phyloP scores from a whole-genome alignment of 2,329 filamentous ascomycete species.

The Microcera coccophila region DNA sequence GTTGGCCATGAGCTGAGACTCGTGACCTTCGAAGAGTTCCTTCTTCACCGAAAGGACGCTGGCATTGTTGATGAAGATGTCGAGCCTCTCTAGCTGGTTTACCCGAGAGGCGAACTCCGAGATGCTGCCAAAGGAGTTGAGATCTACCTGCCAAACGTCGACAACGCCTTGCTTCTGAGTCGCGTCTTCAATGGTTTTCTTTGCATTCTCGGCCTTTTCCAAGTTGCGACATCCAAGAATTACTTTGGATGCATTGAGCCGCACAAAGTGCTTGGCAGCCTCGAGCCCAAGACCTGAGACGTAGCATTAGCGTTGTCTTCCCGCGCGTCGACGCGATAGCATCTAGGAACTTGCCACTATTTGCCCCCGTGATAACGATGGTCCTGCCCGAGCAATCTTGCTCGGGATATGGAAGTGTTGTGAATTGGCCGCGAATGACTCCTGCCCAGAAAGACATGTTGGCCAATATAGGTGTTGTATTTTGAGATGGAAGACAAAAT shows the following conservation, averaged over 20 bases:
- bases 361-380: constrained; percentile 43
- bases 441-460: no score
- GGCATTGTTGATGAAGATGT: constrained; percentile 43
- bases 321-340: no score
- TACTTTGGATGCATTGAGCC: constrained; percentile 37
- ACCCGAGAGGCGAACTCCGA: constrained; percentile 34
- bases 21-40: constrained; percentile 36
- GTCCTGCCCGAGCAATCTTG: constrained; percentile 33
- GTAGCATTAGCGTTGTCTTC: neutral
- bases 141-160: constrained; percentile 45
- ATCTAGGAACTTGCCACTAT: constrained; percentile 25
- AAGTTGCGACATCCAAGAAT: constrained; percentile 41
- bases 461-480: no score
- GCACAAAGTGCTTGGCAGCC: constrained; percentile 38
- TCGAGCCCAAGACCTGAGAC: constrained; percentile 40
- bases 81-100: constrained; percentile 36
- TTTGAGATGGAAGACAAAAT: no score
- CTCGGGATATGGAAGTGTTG: constrained; percentile 28
- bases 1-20: constrained; percentile 44
- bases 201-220: constrained; percentile 40
- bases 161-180: constrained; percentile 25
- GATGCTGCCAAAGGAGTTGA: constrained; percentile 36
- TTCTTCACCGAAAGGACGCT: constrained; percentile 15
- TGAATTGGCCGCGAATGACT: constrained; percentile 17
- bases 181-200: constrained; percentile 31